Evolutionary conservation across 108 stramenopile species (phyloP), one percentile per base, ranked within the genome.

Genomic region (Hondaea fermentalgiana): DNA sequence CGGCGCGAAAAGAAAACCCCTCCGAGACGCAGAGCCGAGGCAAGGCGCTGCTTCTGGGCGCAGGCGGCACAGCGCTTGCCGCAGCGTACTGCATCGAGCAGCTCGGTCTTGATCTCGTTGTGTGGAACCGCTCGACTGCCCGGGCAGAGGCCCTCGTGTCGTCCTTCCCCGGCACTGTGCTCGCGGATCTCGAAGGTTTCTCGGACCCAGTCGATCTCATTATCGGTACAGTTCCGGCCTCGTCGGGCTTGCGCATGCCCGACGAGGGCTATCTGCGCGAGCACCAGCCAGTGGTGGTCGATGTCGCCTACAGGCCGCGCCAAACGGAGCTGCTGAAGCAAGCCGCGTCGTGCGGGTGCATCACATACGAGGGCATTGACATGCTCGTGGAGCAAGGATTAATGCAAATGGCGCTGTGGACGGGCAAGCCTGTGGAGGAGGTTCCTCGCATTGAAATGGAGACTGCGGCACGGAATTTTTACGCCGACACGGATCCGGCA

Each of bases 311-410:
- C 96, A 97, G 97, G 88, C 98, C 99, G 47, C 96, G 96, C 87
- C 58, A 93, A 60, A 98, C 98, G 14, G 91, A 95, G 6, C 92
- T 98, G 5, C 91, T 98, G n/a, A 87, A 87, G 0, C 98, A 98
- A 90, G 97, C 97, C 10, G 92, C 93, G 51, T 94, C 90, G 57
- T 94, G 93, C 6, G 96, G 95, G 25, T 97, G 95, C 83, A 91
- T 90, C 35, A 93, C 96, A 59, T 95, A 98, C 3, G 94, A 98
- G 57, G 99, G 99, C 16, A 97, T 97, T 2, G 98, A 98, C 89
- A 98, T 99, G 99, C 92, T 99, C 5, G 96, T 97, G 93, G 97
- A 96, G 88, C 99, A 99, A 91, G 99, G 98, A 42, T 94, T 98
- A 5, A 97, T 96, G 47, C 99, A 99, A 89, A 98, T 98, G 89